Percentiles rank a stretch among this genome's conserved stretches.
phyloP scores from a whole-genome alignment of 305 asterid species.

The Nicotiana rustica region DNA sequence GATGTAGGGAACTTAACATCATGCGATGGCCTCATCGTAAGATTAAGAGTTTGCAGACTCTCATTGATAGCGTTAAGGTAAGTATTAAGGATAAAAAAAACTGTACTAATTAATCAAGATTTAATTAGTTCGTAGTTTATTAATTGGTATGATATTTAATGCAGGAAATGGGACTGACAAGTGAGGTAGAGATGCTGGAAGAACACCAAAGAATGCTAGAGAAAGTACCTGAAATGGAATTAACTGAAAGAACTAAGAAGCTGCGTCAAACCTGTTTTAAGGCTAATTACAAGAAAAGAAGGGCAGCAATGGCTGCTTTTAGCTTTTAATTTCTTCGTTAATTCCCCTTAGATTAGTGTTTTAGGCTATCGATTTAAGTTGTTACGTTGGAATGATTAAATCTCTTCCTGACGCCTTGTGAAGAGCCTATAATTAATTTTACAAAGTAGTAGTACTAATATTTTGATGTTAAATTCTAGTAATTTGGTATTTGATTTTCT shows the following conservation, averaged over 20 bases:
- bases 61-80: slow-evolving; percentile 80
- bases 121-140: too few relatives aligned
- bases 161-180: slow-evolving; percentile 72
- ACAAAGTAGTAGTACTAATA: not conserved
- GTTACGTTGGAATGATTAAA: too few relatives aligned
- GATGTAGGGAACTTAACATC: slow-evolving; percentile 78
- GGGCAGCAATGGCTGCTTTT: slow-evolving; percentile 44
- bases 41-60: slow-evolving; percentile 81
- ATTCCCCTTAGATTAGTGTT: not conserved
- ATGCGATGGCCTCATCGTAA: slow-evolving; percentile 88
- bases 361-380: too few relatives aligned
- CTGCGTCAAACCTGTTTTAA: slow-evolving; percentile 89
- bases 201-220: slow-evolving; percentile 74
- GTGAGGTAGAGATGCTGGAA: slow-evolving; percentile 72
- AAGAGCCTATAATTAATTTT: too few relatives aligned
- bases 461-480: not conserved
- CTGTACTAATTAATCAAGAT: too few relatives aligned
- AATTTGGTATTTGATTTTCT: not conserved
- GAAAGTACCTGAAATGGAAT: slow-evolving; percentile 70
- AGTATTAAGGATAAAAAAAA: not conserved
- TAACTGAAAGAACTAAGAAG: slow-evolving; percentile 77
- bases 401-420: too few relatives aligned
- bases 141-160: not conserved
- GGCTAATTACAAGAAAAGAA: slow-evolving; percentile 89
- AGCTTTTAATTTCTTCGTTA: not conserved